Percentiles rank a stretch among this genome's conserved stretches.
phyloP scores from a whole-genome alignment of 2,329 filamentous ascomycete genomes.

The Arthrobotrys pseudoclavata region DNA sequence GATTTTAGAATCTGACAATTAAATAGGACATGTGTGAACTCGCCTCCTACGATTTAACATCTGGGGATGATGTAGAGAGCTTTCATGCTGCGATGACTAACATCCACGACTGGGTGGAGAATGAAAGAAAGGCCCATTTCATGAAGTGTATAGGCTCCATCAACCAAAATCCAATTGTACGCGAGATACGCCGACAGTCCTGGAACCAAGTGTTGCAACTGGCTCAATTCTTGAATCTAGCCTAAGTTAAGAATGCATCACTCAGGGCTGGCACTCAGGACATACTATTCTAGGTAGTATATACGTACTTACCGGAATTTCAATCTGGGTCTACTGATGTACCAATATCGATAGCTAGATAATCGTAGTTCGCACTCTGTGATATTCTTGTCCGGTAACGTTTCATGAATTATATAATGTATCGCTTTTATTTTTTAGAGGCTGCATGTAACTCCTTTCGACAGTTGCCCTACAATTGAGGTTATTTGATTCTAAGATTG shows the following conservation, averaged over 20 bases:
- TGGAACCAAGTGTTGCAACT: neutral
- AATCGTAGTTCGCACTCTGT: neutral
- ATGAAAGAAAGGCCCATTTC: constrained; percentile 34
- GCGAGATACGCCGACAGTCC: neutral
- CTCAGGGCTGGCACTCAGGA: neutral
- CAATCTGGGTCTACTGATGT: neutral
- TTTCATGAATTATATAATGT: neutral
- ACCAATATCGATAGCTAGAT: neutral
- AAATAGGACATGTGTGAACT: constrained; percentile 44
- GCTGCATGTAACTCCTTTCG: neutral
- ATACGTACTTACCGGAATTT: neutral
- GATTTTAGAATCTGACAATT: constrained; percentile 6
- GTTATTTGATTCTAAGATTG: too few species aligned
- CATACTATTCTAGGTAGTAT: neutral
- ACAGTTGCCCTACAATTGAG: neutral
- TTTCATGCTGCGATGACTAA: constrained; percentile 33
- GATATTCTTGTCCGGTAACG: neutral
- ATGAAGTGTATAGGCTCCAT: constrained; percentile 5
- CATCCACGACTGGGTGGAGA: constrained; percentile 33
- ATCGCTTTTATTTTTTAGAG: neutral
- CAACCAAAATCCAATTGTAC: neutral
- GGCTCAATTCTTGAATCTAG: neutral
- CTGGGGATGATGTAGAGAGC: neutral
- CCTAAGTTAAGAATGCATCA: neutral
- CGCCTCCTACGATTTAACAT: constrained; percentile 29